A percentile compares a stretch with the other conserved stretches of the same genome.
Evolutionary conservation across 257 asterid species (phyloP).

Genomic region (Handroanthus guayacan): DNA sequence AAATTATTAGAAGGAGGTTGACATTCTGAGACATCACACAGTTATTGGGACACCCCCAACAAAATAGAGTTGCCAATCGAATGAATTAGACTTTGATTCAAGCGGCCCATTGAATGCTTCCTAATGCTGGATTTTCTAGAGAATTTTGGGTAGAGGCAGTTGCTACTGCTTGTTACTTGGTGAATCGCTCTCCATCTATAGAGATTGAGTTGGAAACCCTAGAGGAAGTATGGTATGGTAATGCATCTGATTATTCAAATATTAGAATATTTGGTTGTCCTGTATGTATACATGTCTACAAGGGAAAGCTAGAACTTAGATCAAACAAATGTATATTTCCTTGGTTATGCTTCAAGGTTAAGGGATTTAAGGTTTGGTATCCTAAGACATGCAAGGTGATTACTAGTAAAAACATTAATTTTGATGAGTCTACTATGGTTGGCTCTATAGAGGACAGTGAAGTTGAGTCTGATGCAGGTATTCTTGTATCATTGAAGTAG

Average conservation of each 20-base stretch:
- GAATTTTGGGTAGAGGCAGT: neutral
- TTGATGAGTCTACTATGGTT: neutral
- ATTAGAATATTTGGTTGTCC: constrained; percentile 16
- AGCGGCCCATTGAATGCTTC: neutral
- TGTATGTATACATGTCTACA: neutral
- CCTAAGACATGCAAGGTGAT: neutral
- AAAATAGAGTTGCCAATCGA: neutral
- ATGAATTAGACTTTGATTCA: neutral
- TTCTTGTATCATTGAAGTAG: neutral
- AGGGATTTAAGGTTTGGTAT: neutral
- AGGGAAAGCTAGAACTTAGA: constrained; percentile 19
- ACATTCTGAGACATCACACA: neutral
- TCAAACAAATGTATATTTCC: constrained; percentile 10
- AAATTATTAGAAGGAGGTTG: neutral
- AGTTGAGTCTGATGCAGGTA: neutral
- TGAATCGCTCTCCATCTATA: neutral
- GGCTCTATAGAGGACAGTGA: neutral
- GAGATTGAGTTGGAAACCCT: neutral
- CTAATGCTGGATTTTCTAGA: neutral
- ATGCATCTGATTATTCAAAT: neutral
- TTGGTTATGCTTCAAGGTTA: neutral
- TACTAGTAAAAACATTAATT: neutral
- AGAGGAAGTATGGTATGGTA: neutral
- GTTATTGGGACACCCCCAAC: neutral
- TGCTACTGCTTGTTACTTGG: neutral